Conservation (phyloP, 2,329 filamentous ascomycete species). For the Trichophyton schoenleinii region DNA sequence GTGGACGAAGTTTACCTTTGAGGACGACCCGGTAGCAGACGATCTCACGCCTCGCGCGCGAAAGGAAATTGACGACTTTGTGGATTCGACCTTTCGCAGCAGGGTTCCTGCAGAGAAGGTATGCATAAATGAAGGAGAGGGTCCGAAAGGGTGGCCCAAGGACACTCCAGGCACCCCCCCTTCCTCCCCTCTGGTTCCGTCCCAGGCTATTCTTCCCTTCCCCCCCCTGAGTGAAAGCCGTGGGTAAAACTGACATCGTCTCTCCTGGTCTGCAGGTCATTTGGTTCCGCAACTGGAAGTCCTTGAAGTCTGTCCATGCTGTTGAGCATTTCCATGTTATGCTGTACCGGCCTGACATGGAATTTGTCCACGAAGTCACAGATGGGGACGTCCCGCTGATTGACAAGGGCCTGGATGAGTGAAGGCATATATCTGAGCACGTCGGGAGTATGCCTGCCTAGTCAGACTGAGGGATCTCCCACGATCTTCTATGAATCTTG, state of each 20-base stretch:
- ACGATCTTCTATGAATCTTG: neutral
- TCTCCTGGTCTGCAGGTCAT: conserved; percentile 34
- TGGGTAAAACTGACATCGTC: neutral
- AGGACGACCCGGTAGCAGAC: conserved; percentile 33
- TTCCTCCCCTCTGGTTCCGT: too few species aligned
- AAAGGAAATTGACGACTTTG: conserved; percentile 38
- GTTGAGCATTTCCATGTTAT: conserved; percentile 48
- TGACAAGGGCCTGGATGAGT: conserved; percentile 24
- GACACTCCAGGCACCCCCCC: too few species aligned
- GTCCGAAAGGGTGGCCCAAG: too few species aligned
- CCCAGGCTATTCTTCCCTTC: neutral
- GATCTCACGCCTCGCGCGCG: conserved; percentile 39
- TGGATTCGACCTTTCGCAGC: conserved; percentile 45
- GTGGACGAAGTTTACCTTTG: conserved; percentile 42
- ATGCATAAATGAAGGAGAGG: conserved; percentile 11
- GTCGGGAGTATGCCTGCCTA: neutral
- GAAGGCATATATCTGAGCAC: neutral
- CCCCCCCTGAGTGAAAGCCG: neutral
- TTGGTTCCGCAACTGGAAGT: conserved; percentile 55
- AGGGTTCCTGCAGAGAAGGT: conserved; percentile 33
- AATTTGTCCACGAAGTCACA: conserved; percentile 59
- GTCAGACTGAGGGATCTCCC: neutral
- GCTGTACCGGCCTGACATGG: conserved; percentile 58
- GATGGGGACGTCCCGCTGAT: conserved; percentile 58
- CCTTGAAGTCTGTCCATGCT: conserved; percentile 47